Evolutionary conservation across 75 land plant genomes (phyloP).

Genomic region (Cryptomeria japonica): DNA sequence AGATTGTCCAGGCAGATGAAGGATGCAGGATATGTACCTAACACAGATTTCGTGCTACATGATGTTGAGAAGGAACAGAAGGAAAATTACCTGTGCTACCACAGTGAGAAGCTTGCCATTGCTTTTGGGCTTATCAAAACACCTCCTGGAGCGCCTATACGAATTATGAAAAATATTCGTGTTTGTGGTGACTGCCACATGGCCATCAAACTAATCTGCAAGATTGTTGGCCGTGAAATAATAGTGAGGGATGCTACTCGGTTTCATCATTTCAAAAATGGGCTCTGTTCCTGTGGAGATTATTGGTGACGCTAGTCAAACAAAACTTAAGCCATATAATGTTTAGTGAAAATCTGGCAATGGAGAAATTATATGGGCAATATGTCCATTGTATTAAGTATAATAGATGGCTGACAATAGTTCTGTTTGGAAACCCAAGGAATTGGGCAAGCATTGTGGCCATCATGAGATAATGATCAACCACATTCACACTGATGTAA

Average conservation of each 20-base stretch:
- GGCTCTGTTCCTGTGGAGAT: slow-evolving; percentile 27
- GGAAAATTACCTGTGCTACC: slow-evolving; percentile 10
- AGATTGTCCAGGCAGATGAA: slow-evolving; percentile 15
- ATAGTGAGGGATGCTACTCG: slow-evolving; percentile 26
- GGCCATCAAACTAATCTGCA: slow-evolving; percentile 22
- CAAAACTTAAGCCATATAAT: background rate
- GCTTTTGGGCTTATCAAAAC: slow-evolving; percentile 32
- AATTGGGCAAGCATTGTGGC: background rate
- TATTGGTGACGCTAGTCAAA: background rate
- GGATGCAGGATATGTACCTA: slow-evolving; percentile 15
- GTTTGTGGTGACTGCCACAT: slow-evolving; percentile 25
- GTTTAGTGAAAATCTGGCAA: background rate
- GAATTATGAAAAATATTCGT: slow-evolving; percentile 18
- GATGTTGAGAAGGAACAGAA: slow-evolving; percentile 12
- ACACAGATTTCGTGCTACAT: slow-evolving; percentile 8
- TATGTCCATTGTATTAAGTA: background rate
- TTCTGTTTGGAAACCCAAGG: background rate
- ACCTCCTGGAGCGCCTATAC: slow-evolving; percentile 22
- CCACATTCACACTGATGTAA: background rate
- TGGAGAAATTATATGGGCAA: background rate
- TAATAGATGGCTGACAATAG: background rate
- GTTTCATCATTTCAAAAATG: slow-evolving; percentile 30
- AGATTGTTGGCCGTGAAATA: slow-evolving; percentile 9
- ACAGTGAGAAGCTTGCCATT: slow-evolving; percentile 32
- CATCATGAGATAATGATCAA: background rate